Evolutionary conservation across 805 yeast genomes (phyloP).

Genomic region (Kuraishia borneana): DNA sequence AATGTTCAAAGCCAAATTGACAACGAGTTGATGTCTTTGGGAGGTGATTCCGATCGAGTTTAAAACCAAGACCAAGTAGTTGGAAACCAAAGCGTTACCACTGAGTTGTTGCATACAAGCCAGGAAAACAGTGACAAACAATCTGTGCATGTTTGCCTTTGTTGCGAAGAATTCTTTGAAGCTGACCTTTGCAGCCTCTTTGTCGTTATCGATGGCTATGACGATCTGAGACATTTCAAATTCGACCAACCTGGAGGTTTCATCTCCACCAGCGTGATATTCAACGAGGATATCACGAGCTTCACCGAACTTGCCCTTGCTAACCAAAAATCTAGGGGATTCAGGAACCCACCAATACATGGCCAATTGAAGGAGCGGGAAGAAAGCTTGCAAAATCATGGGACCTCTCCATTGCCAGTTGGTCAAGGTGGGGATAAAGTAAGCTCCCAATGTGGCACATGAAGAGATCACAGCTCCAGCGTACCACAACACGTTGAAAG

Average conservation of each 20-base stretch:
- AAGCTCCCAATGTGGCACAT: slow-evolving; percentile 33
- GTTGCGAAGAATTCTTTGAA: slow-evolving; percentile 25
- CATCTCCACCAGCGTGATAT: slow-evolving; percentile 25
- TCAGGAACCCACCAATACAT: slow-evolving; percentile 28
- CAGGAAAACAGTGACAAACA: slow-evolving; percentile 17
- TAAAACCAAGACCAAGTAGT: slow-evolving; percentile 34
- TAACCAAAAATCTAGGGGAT: slow-evolving; percentile 29
- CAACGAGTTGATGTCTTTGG: slow-evolving; percentile 29
- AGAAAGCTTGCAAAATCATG: slow-evolving; percentile 34
- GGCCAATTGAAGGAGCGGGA: slow-evolving; percentile 29
- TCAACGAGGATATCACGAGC: slow-evolving; percentile 23
- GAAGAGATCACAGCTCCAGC: slow-evolving; percentile 36
- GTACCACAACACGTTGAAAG: slow-evolving; percentile 35
- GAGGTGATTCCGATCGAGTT: slow-evolving; percentile 40
- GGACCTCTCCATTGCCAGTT: slow-evolving; percentile 46
- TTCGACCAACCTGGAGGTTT: slow-evolving; percentile 17
- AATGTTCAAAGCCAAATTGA: slow-evolving; percentile 39
- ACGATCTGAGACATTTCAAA: slow-evolving; percentile 25
- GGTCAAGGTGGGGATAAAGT: slow-evolving; percentile 23
- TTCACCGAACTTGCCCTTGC: slow-evolving; percentile 21
- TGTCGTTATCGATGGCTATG: slow-evolving; percentile 26
- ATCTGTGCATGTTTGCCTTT: slow-evolving; percentile 26
- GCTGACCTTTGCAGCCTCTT: slow-evolving; percentile 13
- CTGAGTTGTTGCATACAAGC: slow-evolving; percentile 26
- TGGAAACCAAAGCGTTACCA: slow-evolving; percentile 36